Evolutionary conservation across 2,329 filamentous ascomycete species (phyloP).

Genomic region (Magnaporthiopsis incrustans): DNA sequence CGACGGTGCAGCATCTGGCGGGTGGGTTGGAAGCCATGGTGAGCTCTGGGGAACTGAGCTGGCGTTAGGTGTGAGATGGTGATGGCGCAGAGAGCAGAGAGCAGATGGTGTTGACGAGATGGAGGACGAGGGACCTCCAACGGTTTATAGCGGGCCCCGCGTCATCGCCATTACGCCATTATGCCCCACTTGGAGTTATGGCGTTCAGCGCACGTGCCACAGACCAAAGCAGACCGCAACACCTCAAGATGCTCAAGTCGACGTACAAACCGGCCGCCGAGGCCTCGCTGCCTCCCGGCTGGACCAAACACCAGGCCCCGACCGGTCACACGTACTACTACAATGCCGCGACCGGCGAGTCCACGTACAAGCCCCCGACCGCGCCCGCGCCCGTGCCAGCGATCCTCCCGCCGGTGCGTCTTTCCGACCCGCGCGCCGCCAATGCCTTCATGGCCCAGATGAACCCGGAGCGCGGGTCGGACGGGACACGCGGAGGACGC

Average conservation of each 20-base stretch:
- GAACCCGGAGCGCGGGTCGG: slow-evolving; percentile 32
- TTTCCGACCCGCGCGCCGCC: slow-evolving; percentile 48
- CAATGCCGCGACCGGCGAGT: slow-evolving; percentile 71
- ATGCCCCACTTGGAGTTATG: too few species aligned
- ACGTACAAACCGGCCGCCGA: slow-evolving; percentile 55
- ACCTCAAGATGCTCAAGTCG: slow-evolving; percentile 58
- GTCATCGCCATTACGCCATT: too few species aligned
- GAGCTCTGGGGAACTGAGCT: too few species aligned
- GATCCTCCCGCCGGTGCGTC: slow-evolving; percentile 26
- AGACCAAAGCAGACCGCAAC: background rate
- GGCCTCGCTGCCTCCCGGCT: slow-evolving; percentile 59
- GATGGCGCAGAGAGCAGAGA: too few species aligned
- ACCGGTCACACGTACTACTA: slow-evolving; percentile 86
- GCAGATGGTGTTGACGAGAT: too few species aligned
- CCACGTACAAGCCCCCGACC: slow-evolving; percentile 75
- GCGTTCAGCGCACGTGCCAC: too few species aligned
- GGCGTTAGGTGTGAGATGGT: too few species aligned
- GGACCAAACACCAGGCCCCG: slow-evolving; percentile 90
- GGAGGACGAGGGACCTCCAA: too few species aligned
- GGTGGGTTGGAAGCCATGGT: slow-evolving; percentile 47
- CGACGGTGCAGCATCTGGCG: slow-evolving; percentile 42
- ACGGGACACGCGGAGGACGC: slow-evolving; percentile 27
- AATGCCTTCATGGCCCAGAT: slow-evolving; percentile 54
- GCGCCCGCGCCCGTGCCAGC: slow-evolving; percentile 17
- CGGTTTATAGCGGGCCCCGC: too few species aligned